Conservation (phyloP, 345 rosid genomes). For the Melaleuca alternifolia region DNA sequence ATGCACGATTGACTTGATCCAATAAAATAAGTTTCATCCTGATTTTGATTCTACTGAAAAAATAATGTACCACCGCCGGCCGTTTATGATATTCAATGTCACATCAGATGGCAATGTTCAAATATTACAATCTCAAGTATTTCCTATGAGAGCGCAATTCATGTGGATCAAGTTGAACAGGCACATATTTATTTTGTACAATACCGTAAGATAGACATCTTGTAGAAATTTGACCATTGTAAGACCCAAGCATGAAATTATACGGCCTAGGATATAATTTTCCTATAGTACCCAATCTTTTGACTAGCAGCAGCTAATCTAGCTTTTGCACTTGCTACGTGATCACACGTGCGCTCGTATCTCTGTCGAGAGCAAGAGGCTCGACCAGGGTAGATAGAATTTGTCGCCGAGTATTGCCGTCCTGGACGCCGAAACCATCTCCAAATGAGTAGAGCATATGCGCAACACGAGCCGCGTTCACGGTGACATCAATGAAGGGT, state of each 20-base stretch:
- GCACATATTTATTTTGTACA: too few relatives aligned
- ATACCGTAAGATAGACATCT: background rate
- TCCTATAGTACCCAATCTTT: background rate
- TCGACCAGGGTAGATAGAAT: slow-evolving; percentile 20
- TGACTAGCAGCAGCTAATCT: background rate
- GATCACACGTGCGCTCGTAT: background rate
- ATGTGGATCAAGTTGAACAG: too few relatives aligned
- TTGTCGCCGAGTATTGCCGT: slow-evolving; percentile 12
- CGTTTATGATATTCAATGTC: too few relatives aligned
- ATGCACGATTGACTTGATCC: too few relatives aligned
- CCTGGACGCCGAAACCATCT: slow-evolving; percentile 43
- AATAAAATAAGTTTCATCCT: too few relatives aligned
- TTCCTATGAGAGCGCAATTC: too few relatives aligned
- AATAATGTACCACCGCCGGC: too few relatives aligned
- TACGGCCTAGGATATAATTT: background rate
- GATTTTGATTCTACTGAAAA: too few relatives aligned
- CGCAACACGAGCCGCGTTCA: slow-evolving; percentile 33
- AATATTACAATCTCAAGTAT: too few relatives aligned
- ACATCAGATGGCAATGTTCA: too few relatives aligned
- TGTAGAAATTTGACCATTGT: background rate
- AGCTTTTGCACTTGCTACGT: background rate
- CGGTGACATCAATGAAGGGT: slow-evolving; percentile 9
- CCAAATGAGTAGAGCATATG: slow-evolving; percentile 32
- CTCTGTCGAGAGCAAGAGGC: background rate
- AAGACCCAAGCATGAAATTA: background rate